Conservation (phyloP, 2,329 filamentous ascomycete species). For the Penicillium olsonii region DNA sequence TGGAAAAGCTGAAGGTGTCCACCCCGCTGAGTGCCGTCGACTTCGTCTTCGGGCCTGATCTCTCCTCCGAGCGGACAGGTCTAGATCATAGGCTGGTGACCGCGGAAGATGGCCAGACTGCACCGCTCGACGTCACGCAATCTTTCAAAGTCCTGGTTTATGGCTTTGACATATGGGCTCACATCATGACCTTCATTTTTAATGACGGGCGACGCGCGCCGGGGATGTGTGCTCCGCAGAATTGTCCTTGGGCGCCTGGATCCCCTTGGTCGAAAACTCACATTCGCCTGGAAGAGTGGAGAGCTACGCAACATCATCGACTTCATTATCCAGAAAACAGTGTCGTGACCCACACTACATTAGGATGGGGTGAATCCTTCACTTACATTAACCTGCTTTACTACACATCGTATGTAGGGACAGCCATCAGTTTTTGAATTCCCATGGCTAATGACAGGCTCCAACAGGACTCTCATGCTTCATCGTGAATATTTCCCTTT, state of each 20-base stretch:
- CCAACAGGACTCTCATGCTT: slow-evolving; percentile 43
- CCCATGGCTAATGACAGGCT: neutral
- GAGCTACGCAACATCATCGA: slow-evolving; percentile 35
- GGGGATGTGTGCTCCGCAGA: slow-evolving; percentile 41
- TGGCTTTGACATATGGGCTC: slow-evolving; percentile 49
- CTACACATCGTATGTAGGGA: slow-evolving; percentile 41
- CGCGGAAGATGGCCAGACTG: slow-evolving; percentile 5
- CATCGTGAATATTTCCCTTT: slow-evolving; percentile 50
- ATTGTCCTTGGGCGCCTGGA: slow-evolving; percentile 43
- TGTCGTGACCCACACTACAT: slow-evolving; percentile 43
- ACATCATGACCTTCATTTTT: slow-evolving; percentile 46
- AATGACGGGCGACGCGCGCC: slow-evolving; percentile 46
- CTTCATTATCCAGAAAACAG: slow-evolving; percentile 37
- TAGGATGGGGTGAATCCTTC: slow-evolving; percentile 46
- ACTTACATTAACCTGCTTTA: slow-evolving; percentile 49
- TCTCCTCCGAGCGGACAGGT: slow-evolving; percentile 10
- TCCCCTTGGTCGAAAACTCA: slow-evolving; percentile 39
- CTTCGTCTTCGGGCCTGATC: slow-evolving; percentile 41
- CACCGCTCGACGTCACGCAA: slow-evolving; percentile 15
- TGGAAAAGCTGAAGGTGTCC: slow-evolving; percentile 16
- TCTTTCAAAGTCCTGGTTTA: slow-evolving; percentile 35
- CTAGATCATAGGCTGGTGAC: slow-evolving; percentile 9
- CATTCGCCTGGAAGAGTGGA: slow-evolving; percentile 38
- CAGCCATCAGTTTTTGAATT: slow-evolving; percentile 1
- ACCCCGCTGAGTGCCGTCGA: slow-evolving; percentile 28